Evolutionary conservation across 2,329 filamentous ascomycete species (phyloP), one percentile per base, ranked within the genome.

Genomic region (Sarocladium strictum): DNA sequence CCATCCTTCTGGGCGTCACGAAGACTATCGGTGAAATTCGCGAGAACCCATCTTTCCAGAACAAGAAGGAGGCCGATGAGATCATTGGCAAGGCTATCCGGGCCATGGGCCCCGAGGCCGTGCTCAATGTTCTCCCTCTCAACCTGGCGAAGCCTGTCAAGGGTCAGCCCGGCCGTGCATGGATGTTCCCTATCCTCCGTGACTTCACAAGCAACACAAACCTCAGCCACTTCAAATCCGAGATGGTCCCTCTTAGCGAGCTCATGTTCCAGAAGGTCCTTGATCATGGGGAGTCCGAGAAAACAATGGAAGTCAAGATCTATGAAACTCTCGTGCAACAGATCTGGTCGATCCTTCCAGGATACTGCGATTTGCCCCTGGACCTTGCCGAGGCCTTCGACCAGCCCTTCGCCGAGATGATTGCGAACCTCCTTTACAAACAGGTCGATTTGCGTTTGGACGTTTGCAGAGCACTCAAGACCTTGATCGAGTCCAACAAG

Each of bases 281-380:
- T 47, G 87, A 96, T 58, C 88, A 95, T 63, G 89, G 88, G 14
- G 76, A 82, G 21, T 84, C 83, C 14, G 89, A 93, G 65, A 97
- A 96, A 77, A 94, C 90, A 0, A 92, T 96, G 80, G 91, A 97
- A 68, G 82, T 94, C 66, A 99, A 99, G 77, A 95, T 99, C 56
- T 99, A 94, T 67, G 93, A 99, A 72, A 97, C 94, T 0, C 77
- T 99, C 3, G 90, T 99, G 9, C 88, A 95, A 61, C 94, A 99
- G 67, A 92, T 93, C 40, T 99, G 94, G 94, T 90, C 90, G 1
- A 86, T 89, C 53, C 79, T 99, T 15, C 93, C 94, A 0, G 94
- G 94, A 1, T 99, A 97, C 73, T 97, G 94, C 68, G 90, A 97
- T 67, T 75, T 97, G 54, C 93, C 94, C 1, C 72, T 96, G 33